Conservation (phyloP, 371 early-diverging fungal genomes). For the Quaeritorhiza haematococci region DNA sequence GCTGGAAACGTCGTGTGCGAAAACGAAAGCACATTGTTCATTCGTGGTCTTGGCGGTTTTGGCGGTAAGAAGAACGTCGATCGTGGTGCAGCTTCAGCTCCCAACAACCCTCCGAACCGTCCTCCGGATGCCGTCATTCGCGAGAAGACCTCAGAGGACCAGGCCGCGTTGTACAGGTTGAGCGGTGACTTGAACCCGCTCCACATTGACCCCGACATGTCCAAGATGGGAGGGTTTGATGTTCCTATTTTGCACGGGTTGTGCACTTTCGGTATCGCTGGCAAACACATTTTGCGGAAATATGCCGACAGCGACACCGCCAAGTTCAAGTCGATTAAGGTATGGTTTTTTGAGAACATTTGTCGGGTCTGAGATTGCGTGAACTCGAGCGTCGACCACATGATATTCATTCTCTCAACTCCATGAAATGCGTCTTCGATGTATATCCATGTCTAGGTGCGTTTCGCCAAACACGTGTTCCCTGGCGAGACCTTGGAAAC, state of each 20-base stretch:
- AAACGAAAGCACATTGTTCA: slow-evolving; percentile 87
- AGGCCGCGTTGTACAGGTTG: slow-evolving; percentile 94
- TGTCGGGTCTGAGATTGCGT: too few relatives aligned
- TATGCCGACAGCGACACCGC: slow-evolving; percentile 69
- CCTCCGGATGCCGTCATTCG: slow-evolving; percentile 73
- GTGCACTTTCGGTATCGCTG: slow-evolving; percentile 86
- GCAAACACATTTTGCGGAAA: slow-evolving; percentile 75
- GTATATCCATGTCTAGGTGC: slow-evolving; percentile 33
- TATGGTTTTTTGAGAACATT: slow-evolving; percentile 23
- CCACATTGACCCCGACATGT: slow-evolving; percentile 95
- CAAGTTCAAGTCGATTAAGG: slow-evolving; percentile 77
- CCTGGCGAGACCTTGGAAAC: slow-evolving; percentile 96
- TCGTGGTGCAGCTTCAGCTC: slow-evolving; percentile 75
- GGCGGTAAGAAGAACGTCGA: slow-evolving; percentile 67
- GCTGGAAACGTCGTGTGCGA: slow-evolving; percentile 70
- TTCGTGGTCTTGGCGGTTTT: slow-evolving; percentile 88
- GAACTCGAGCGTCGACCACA: neutral
- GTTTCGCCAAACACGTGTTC: slow-evolving; percentile 87
- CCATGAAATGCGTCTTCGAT: slow-evolving; percentile 7
- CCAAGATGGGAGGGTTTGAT: slow-evolving; percentile 88
- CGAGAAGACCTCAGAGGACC: slow-evolving; percentile 83
- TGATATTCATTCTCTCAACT: neutral
- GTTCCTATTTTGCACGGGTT: slow-evolving; percentile 95
- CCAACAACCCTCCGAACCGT: slow-evolving; percentile 70
- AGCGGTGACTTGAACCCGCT: slow-evolving; percentile 43